Conservation (phyloP, 2,329 filamentous ascomycete genomes). For the Fusarium transvaalense region DNA sequence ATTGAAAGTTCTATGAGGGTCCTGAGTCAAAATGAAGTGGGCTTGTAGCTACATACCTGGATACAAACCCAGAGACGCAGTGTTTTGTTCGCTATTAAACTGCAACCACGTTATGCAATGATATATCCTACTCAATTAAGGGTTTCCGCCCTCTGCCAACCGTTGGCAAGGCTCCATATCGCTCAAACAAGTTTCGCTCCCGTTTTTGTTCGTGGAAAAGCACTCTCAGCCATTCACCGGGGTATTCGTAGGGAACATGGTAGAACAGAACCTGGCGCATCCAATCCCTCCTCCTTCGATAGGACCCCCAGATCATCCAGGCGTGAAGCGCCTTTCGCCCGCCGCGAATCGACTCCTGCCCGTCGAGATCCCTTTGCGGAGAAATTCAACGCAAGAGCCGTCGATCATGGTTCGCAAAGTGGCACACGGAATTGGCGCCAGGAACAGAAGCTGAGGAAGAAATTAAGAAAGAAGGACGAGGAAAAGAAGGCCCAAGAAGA, state of each 20-base stretch:
- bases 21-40: slow-evolving; percentile 2
- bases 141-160: slow-evolving; percentile 39
- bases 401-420: slow-evolving; percentile 29
- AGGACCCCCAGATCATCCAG: background rate
- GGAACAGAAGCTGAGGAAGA: slow-evolving; percentile 64
- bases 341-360: slow-evolving; percentile 11
- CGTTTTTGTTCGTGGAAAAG: slow-evolving; percentile 47
- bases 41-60: slow-evolving; percentile 10
- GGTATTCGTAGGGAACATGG: slow-evolving; percentile 60
- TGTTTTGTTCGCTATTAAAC: slow-evolving; percentile 2
- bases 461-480: slow-evolving; percentile 60
- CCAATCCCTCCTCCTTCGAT: slow-evolving; percentile 1
- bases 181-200: slow-evolving; percentile 27
- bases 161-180: slow-evolving; percentile 24
- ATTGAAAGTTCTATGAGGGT: slow-evolving; percentile 28
- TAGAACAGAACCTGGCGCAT: background rate
- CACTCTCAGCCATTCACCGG: slow-evolving; percentile 75
- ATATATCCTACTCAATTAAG: slow-evolving; percentile 42
- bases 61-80: slow-evolving; percentile 9
- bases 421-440: slow-evolving; percentile 50
- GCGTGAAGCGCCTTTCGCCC: background rate
- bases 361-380: slow-evolving; percentile 31
- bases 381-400: slow-evolving; percentile 48
- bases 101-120: slow-evolving; percentile 47
- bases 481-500: slow-evolving; percentile 54